phyloP scores from a whole-genome alignment of 208 protist genomes.

The Acanthamoeba healyi region DNA sequence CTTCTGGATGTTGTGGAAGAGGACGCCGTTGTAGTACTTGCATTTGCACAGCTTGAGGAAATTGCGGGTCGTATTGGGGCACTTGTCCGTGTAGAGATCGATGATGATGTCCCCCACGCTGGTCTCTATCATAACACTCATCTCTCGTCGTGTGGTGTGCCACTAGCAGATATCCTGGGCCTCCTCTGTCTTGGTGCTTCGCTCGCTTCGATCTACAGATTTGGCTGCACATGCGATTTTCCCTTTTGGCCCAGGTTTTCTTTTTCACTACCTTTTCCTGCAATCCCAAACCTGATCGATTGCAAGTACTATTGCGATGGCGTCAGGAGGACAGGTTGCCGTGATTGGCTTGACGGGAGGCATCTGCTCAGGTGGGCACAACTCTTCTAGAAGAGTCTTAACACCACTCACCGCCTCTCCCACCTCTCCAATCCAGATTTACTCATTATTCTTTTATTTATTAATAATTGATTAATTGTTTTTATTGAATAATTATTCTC shows the following conservation, averaged over 20 bases:
- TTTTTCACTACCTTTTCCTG: not conserved
- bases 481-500: too few species aligned
- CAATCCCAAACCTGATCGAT: not conserved
- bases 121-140: slow-evolving; percentile 94
- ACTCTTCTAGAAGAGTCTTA: too few species aligned
- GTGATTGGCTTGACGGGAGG: slow-evolving; percentile 6
- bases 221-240: too few species aligned
- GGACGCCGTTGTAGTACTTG: slow-evolving; percentile 95
- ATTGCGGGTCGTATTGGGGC: slow-evolving; percentile 91
- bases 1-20: slow-evolving; percentile 93
- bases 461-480: too few species aligned
- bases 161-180: too few species aligned
- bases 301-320: not conserved
- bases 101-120: slow-evolving; percentile 93
- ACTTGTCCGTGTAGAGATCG: slow-evolving; percentile 92
- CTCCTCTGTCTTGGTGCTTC: not conserved
- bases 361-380: not conserved
- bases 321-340: not conserved
- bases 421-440: not conserved
- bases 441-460: too few species aligned
- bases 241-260: not conserved
- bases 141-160: too few species aligned
- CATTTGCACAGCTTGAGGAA: slow-evolving; percentile 96
- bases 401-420: too few species aligned
- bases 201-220: not conserved